Conservation (phyloP, 2,329 filamentous ascomycete species). For the Sporothrix inflata region DNA sequence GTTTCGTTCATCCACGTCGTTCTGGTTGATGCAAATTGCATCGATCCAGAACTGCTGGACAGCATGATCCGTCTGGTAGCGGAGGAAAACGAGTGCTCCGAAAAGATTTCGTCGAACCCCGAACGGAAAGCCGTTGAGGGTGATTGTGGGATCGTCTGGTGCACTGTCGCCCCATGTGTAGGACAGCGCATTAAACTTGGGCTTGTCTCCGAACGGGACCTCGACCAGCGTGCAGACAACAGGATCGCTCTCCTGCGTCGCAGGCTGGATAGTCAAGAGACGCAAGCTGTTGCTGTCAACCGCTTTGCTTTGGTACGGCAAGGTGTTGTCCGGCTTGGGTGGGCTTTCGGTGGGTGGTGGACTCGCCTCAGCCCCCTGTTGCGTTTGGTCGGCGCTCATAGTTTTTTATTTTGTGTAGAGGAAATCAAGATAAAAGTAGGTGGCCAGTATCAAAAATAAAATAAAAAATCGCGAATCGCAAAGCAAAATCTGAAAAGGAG, state of each 20-base stretch:
- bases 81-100: not conserved
- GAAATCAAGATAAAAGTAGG: too few species aligned
- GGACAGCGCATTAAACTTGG: not conserved
- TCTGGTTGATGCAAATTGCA: constrained; percentile 20
- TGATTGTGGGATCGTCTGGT: not conserved
- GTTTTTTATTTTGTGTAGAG: not conserved
- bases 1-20: not conserved
- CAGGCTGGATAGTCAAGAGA: not conserved
- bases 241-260: not conserved
- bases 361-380: too few species aligned
- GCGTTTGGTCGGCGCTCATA: not conserved
- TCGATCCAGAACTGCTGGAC: not conserved
- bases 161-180: not conserved
- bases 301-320: not conserved
- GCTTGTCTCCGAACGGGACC: not conserved
- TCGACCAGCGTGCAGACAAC: not conserved
- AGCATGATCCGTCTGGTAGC: not conserved
- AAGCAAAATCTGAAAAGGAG: too few species aligned
- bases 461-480: too few species aligned
- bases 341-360: too few species aligned
- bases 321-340: not conserved
- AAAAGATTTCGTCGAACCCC: not conserved
- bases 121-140: not conserved
- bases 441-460: too few species aligned
- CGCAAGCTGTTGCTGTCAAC: not conserved